Evolutionary conservation across 1,139 yeast genomes (phyloP).

Genomic region (Geotrichum bryndzae): DNA sequence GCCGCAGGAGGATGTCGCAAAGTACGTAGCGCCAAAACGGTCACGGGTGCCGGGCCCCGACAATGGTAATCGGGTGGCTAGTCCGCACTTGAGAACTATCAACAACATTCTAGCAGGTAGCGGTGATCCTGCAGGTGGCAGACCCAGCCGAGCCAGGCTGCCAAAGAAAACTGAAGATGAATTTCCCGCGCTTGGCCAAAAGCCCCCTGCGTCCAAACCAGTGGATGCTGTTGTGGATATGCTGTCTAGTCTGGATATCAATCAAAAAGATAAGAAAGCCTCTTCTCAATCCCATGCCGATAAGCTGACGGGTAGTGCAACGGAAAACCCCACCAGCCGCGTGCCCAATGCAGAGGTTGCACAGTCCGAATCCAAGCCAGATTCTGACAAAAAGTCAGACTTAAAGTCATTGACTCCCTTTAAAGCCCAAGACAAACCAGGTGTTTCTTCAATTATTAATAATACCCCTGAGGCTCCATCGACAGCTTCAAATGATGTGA

Average conservation of each 20-base stretch:
- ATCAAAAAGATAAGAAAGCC: not conserved
- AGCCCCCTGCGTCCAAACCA: not conserved
- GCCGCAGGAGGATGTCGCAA: slow-evolving; percentile 37
- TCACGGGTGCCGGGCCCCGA: slow-evolving; percentile 19
- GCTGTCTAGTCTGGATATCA: not conserved
- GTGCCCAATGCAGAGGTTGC: not conserved
- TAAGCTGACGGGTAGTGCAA: no score
- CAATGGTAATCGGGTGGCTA: not conserved
- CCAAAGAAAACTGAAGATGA: not conserved
- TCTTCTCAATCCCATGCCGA: not conserved
- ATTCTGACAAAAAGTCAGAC: not conserved
- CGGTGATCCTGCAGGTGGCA: not conserved
- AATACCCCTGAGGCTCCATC: not conserved
- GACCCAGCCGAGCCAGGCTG: not conserved
- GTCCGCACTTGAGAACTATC: slow-evolving; percentile 6
- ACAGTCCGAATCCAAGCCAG: not conserved
- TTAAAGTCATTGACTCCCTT: not conserved
- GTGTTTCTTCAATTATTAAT: not conserved
- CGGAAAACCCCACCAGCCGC: not conserved
- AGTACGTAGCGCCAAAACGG: slow-evolving; percentile 24
- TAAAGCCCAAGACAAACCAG: not conserved
- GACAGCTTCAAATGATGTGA: not conserved
- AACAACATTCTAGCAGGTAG: slow-evolving; percentile 4
- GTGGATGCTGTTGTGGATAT: not conserved
- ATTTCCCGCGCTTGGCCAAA: not conserved